phyloP scores from a whole-genome alignment of 768 basidiomycete species.

The Pulveroboletus sp. region DNA sequence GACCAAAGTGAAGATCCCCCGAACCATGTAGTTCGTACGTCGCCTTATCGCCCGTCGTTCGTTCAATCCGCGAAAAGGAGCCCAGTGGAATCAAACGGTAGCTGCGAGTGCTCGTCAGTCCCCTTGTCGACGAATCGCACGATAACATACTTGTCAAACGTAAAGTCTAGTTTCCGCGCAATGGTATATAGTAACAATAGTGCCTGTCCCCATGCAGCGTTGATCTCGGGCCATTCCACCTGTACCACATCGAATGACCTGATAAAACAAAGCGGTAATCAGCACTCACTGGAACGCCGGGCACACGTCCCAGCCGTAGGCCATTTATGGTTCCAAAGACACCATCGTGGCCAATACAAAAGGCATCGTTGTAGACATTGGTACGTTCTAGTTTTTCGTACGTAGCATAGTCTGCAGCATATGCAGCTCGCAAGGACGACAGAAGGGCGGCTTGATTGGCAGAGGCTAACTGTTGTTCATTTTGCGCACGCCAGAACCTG shows the following conservation, averaged over 20 bases:
- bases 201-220: conserved; percentile 97
- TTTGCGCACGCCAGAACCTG: conserved; percentile 82
- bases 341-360: conserved; percentile 92
- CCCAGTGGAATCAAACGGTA: conserved; percentile 93
- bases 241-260: conserved; percentile 28
- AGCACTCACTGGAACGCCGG: conserved; percentile 66
- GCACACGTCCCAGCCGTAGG: conserved; percentile 82
- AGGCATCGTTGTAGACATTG: conserved; percentile 94
- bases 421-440: conserved; percentile 70
- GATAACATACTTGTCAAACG: conserved; percentile 69
- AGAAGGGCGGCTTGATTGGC: conserved; percentile 67
- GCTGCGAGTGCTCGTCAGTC: conserved; percentile 37
- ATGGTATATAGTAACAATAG: conserved; percentile 88
- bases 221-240: conserved; percentile 99
- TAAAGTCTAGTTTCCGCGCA: conserved; percentile 85
- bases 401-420: conserved; percentile 69
- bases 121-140: not conserved
- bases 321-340: conserved; percentile 99
- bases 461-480: conserved; percentile 59
- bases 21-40: conserved; percentile 93
- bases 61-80: conserved; percentile 90
- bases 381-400: conserved; percentile 84
- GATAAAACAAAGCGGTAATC: not conserved
- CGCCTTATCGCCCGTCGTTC: conserved; percentile 72
- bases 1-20: conserved; percentile 83